Base-by-base conservation (phyloP, 345 rosid genomes). In the Dipteronia dyeriana region DNA sequence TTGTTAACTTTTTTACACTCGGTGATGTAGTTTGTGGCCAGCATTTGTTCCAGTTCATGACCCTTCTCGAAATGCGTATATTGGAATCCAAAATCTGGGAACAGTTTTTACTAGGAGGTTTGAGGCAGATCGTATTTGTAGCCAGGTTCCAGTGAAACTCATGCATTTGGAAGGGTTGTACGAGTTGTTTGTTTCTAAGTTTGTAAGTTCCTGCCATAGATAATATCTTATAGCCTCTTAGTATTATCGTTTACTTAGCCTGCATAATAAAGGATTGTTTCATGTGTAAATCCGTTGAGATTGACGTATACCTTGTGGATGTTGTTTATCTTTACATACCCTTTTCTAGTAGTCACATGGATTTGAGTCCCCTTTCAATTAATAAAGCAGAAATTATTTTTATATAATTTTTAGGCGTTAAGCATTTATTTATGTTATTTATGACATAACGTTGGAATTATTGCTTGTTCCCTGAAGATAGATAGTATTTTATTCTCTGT, bases 1-100 rank as follows among this genome's bases (percentile, higher is more conserved):
- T 14, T 59, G 31, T 49, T 20, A 34, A 34, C 6, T 51, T 31
- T 78, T n/a, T 73, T 76, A 72, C 67, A 65, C 82, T 74, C 64
- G 79, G 72, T 66, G 23, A 64, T 86, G 83, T 88, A 94, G 99
- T 87, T 85, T 88, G 84, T 94, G 95, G 97, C 95, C 99, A 66
- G 97, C 91, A 75, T 94, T 96, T 90, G 98, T 96, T 75, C 97
- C 99, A 22, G 98, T 96, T 79, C 98, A 92, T 61, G 97, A 89
- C 84, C 97, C 97, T 82, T 92, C 99, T 29, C 86, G 98, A 60
- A 81, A 90, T 80, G 93, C 99, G 71, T 91, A 86, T 84, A 91
- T 92, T 77, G 98, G 98, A 67, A 96, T 96, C 84, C 98, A 96
- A 80, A 90, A 87, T 68, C 89, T 91, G 97, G 97, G 97, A 72